Evolutionary conservation across 345 rosid species (phyloP).

Genomic region (Linum tenue): DNA sequence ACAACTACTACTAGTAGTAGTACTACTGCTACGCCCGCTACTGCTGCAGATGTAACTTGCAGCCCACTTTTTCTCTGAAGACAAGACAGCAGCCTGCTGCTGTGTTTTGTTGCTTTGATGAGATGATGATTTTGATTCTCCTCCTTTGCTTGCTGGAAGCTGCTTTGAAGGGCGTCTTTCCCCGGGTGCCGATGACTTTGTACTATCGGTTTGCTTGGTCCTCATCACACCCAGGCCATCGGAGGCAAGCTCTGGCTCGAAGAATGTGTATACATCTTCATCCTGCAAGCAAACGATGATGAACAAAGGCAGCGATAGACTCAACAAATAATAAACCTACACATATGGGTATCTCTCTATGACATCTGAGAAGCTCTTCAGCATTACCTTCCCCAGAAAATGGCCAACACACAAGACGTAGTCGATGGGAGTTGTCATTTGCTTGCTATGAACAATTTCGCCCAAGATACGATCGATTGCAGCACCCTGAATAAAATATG

Average conservation of each 20-base stretch:
- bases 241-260: constrained; percentile 88
- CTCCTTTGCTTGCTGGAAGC: constrained; percentile 42
- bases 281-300: constrained; percentile 38
- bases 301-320: not conserved
- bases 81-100: constrained; percentile 43
- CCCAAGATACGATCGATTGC: constrained; percentile 95
- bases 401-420: constrained; percentile 92
- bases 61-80: constrained; percentile 39
- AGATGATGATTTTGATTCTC: constrained; percentile 61
- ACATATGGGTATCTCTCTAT: not conserved
- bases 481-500: constrained; percentile 53
- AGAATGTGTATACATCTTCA: constrained; percentile 93
- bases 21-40: constrained; percentile 25
- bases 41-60: constrained; percentile 29
- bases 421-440: constrained; percentile 85
- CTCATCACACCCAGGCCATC: constrained; percentile 46
- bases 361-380: not conserved
- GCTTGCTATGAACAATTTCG: constrained; percentile 91
- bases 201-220: constrained; percentile 54
- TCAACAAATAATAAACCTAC: not conserved
- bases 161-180: constrained; percentile 52
- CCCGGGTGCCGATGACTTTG: constrained; percentile 39
- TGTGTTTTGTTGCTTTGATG: constrained; percentile 18
- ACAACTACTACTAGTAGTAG: no score
- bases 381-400: constrained; percentile 86